Evolutionary conservation across 768 basidiomycete genomes (phyloP).

Genomic region (Hypholoma fasciculare): DNA sequence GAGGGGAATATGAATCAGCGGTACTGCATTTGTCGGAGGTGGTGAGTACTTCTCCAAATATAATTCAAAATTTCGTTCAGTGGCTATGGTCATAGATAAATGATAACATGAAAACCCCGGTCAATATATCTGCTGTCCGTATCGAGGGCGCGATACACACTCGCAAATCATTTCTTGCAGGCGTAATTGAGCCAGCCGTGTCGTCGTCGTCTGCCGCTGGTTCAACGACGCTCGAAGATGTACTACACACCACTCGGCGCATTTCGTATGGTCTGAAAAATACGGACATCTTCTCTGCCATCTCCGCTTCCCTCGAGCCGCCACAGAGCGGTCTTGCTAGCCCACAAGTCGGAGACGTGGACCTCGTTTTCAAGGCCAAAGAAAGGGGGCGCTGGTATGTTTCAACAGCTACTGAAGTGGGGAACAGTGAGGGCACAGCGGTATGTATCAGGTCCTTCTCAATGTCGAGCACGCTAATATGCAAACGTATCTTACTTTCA

Average conservation of each 20-base stretch:
- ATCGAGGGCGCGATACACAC: slow-evolving; percentile 78
- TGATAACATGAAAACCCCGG: slow-evolving; percentile 61
- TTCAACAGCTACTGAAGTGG: slow-evolving; percentile 87
- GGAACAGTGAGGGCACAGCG: slow-evolving; percentile 92
- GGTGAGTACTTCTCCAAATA: slow-evolving; percentile 15
- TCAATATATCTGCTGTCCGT: slow-evolving; percentile 75
- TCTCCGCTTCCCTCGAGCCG: slow-evolving; percentile 64
- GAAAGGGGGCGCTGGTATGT: slow-evolving; percentile 79
- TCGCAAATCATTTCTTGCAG: slow-evolving; percentile 78
- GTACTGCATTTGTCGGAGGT: slow-evolving; percentile 27
- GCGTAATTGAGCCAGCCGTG: slow-evolving; percentile 66
- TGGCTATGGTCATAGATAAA: slow-evolving; percentile 49
- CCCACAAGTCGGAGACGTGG: slow-evolving; percentile 58
- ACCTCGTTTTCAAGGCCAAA: slow-evolving; percentile 74
- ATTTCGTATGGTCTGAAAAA: slow-evolving; percentile 66
- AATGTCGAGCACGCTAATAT: background rate
- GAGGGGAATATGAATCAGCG: slow-evolving; percentile 74
- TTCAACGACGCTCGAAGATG: slow-evolving; percentile 53
- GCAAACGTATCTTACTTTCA: slow-evolving; percentile 6
- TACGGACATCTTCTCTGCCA: slow-evolving; percentile 75
- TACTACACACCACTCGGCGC: slow-evolving; percentile 67
- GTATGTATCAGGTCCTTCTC: slow-evolving; percentile 45
- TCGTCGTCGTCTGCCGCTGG: slow-evolving; percentile 15
- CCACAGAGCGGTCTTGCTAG: slow-evolving; percentile 53
- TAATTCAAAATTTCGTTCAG: background rate